Evolutionary conservation across 768 basidiomycete genomes (phyloP).

Genomic region (Mycena galericulata): DNA sequence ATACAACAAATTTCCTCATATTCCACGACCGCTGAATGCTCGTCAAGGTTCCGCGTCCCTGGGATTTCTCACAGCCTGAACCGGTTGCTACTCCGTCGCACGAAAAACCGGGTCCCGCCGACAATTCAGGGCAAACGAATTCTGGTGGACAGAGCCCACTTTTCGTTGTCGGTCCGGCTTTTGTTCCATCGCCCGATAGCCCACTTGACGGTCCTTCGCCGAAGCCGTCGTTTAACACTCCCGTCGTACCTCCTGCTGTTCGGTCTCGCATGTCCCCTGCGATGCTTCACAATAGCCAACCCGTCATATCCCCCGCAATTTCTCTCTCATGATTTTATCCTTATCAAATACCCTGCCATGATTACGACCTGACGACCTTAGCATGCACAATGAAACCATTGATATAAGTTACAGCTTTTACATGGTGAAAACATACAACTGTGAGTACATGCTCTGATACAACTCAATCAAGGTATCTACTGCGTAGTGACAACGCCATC

Average conservation of each 20-base stretch:
- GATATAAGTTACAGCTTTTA: slow-evolving; percentile 18
- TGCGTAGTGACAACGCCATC: slow-evolving; percentile 54
- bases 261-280: slow-evolving; percentile 28
- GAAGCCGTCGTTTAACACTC: slow-evolving; percentile 9
- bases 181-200: slow-evolving; percentile 8
- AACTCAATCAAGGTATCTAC: slow-evolving; percentile 33
- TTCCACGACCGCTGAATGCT: slow-evolving; percentile 8
- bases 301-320: slow-evolving; percentile 16
- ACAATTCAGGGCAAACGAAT: slow-evolving; percentile 7
- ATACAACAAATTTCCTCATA: neutral
- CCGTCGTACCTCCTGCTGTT: slow-evolving; percentile 37
- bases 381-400: neutral
- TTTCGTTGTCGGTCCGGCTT: slow-evolving; percentile 27
- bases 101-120: neutral
- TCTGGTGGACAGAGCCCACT: slow-evolving; percentile 25
- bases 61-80: slow-evolving; percentile 75
- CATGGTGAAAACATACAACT: neutral
- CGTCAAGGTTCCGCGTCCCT: slow-evolving; percentile 72
- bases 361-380: slow-evolving; percentile 27
- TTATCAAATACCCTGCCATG: neutral
- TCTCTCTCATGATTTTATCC: slow-evolving; percentile 24
- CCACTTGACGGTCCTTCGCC: neutral
- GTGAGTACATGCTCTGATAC: neutral
- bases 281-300: slow-evolving; percentile 19
- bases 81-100: slow-evolving; percentile 39